Evolutionary conservation across 1,139 yeast genomes (phyloP), one percentile per base, ranked within the genome.

Genomic region (Blastobotrys ciferrii): DNA sequence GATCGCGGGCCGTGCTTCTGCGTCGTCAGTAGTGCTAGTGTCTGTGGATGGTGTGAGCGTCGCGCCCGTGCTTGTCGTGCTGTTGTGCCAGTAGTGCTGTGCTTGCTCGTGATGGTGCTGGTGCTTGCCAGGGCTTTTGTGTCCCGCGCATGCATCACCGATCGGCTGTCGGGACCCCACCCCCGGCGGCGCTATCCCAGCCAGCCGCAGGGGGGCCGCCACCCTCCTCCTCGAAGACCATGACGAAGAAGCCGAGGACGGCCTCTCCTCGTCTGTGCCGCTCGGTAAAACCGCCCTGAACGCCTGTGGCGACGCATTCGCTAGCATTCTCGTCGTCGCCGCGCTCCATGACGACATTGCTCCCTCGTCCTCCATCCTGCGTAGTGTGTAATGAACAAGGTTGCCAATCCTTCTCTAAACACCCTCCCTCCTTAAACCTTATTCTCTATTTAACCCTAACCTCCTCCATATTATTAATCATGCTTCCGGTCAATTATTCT

Each of bases 291-390:
- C 28, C 28, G 5, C 9, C 9, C 9, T 23, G 28, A 43, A 43
- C 2, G 46, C 46, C 5, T n/a, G 14, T 17, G 46, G 35, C n/a
- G 46, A 43, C 9, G 47, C 46, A 4, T 28, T 23, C 6, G 30
- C 12, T 12, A 43, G 36, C 46, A 43, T 43, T 2, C 46, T n/a
- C 3, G 41, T 31, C 2, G 46, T 43, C 4, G 46, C 46, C 15
- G 36, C n/a, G 12, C 11, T 33, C 15, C 19, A n/a, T 32, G 35
- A 9, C 28, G 28, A 4, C 37, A 4, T 15, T 14, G 15, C 18
- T 15, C 5, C 9, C 14, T 15, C 9, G 33, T 18, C 37, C 37
- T 6, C 37, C 28, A 23, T 23, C 28, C 28, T 23, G 9, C n/a
- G n/a, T n/a, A n/a, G 9, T 6, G 28, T 23, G 28, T 23, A 23